Evolutionary conservation across 2,329 filamentous ascomycete species (phyloP).

Genomic region (Colletotrichum filicis): DNA sequence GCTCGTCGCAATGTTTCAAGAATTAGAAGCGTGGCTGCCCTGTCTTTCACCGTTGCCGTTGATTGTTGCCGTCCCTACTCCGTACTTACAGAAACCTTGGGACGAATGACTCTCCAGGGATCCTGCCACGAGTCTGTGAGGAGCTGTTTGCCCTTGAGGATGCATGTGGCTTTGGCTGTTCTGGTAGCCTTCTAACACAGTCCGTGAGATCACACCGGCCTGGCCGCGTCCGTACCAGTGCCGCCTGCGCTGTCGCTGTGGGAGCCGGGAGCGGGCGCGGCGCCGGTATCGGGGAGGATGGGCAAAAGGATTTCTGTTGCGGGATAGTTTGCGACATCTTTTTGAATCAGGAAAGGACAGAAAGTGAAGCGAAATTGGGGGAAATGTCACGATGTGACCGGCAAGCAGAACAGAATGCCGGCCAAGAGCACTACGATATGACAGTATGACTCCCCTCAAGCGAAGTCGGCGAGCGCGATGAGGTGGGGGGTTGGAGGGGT

Average conservation of each 20-base stretch:
- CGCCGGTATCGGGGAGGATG: background rate
- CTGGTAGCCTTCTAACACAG: background rate
- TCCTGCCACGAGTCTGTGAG: background rate
- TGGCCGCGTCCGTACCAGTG: background rate
- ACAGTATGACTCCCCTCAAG: conserved; percentile 4
- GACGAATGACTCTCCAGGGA: background rate
- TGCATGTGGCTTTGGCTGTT: background rate
- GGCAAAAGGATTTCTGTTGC: background rate
- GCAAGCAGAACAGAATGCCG: background rate
- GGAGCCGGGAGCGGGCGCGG: background rate
- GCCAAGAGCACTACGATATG: background rate
- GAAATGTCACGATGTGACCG: background rate
- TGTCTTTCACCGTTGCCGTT: background rate
- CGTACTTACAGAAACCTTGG: background rate
- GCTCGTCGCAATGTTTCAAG: conserved; percentile 9
- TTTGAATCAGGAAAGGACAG: background rate
- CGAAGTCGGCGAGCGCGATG: conserved; percentile 1
- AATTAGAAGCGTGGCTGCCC: background rate
- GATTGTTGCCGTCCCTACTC: no score
- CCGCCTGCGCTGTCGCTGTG: background rate
- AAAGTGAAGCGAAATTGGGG: background rate
- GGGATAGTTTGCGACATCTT: background rate
- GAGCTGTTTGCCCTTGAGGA: background rate
- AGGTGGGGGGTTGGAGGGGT: background rate
- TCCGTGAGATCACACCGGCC: background rate